These are phyloP conservation scores for Lodderomyces beijingensis DNA, from an alignment of 1,139 yeast genomes.

Conservation along the genomic window DNA sequence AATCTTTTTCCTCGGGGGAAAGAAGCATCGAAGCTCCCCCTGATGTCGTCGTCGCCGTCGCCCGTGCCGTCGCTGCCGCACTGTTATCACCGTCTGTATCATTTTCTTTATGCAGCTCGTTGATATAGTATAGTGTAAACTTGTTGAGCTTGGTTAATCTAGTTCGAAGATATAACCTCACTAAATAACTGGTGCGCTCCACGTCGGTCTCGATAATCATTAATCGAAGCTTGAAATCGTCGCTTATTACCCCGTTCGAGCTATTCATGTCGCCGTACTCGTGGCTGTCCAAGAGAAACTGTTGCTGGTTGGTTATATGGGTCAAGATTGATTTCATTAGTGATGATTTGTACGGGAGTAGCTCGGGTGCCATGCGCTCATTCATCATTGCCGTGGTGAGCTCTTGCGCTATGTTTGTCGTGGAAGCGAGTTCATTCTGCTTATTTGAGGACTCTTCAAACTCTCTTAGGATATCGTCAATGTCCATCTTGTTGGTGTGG, in stretches of 20 bases:
- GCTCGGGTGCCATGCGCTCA: constrained; percentile 82
- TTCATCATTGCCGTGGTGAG: constrained; percentile 72
- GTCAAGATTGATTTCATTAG: constrained; percentile 55
- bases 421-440: constrained; percentile 8
- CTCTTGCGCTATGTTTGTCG: constrained; percentile 28
- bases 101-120: constrained; percentile 15
- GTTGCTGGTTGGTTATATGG: constrained; percentile 66
- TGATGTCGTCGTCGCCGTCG: no score
- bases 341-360: constrained; percentile 63
- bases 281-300: constrained; percentile 59
- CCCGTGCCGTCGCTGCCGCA: no score
- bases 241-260: constrained; percentile 35
- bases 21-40: constrained; percentile 22
- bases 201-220: constrained; percentile 88
- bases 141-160: constrained; percentile 72
- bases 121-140: constrained; percentile 52
- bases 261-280: constrained; percentile 44
- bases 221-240: constrained; percentile 72
- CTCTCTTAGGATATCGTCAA: constrained; percentile 65
- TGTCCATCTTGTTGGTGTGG: constrained; percentile 43
- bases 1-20: constrained; percentile 58
- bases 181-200: constrained; percentile 76
- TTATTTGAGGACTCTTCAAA: constrained; percentile 37
- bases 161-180: constrained; percentile 75
- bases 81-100: constrained; percentile 20